A percentile compares a stretch with the other conserved stretches of the same genome.
These are phyloP conservation scores for Bruguiera hainesii DNA, from an alignment of 441 rosid genomes.

Conservation along the genomic window DNA sequence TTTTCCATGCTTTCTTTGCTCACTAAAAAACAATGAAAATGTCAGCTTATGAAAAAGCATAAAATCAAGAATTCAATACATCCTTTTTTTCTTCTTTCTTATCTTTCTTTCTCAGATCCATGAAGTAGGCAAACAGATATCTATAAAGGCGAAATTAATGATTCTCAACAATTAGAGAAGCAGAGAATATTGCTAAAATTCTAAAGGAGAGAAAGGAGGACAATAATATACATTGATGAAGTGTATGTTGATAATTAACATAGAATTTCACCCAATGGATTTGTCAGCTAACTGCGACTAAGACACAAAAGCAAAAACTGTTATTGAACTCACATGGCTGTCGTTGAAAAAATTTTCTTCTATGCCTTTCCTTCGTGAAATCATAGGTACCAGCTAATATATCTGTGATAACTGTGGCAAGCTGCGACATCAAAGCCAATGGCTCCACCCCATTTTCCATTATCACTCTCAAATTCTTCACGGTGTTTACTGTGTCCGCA, in stretches of 20 bases:
- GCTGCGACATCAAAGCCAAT: constrained; percentile 96
- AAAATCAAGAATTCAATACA: background rate
- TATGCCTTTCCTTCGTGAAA: constrained; percentile 68
- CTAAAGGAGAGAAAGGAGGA: background rate
- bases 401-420: constrained; percentile 96
- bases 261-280: too few species aligned
- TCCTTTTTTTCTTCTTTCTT: background rate
- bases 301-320: constrained; percentile 9
- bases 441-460: constrained; percentile 98
- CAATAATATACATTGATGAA: background rate
- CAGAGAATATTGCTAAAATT: background rate
- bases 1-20: constrained; percentile 97
- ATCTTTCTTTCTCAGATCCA: background rate
- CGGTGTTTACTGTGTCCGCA: constrained; percentile 98
- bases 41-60: constrained; percentile 11
- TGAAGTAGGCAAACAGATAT: too few species aligned
- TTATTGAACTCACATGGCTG: constrained; percentile 69
- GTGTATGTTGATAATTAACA: too few species aligned
- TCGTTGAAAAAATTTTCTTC: constrained; percentile 73
- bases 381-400: constrained; percentile 93
- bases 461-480: constrained; percentile 82
- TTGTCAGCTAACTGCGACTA: constrained; percentile 6
- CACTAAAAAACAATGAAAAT: constrained; percentile 46
- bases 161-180: too few species aligned
- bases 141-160: too few species aligned